A percentile compares a stretch with the other conserved stretches of the same genome.
phyloP scores from a whole-genome alignment of 164 flowering plant genomes.

The Magnolia officinalis region DNA sequence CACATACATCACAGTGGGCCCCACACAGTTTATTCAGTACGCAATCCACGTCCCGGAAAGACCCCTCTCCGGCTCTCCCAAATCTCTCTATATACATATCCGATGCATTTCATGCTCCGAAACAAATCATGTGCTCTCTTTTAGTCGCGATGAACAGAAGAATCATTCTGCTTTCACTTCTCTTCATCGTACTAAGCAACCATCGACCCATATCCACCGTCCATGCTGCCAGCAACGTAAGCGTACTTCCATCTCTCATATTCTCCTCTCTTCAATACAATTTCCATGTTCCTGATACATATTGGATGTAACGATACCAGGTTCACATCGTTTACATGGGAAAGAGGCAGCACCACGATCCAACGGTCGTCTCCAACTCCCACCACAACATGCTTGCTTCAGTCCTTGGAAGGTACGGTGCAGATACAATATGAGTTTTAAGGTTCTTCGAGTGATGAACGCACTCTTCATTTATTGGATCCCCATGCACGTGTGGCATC shows the following conservation, averaged over 20 bases:
- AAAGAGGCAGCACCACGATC: constrained; percentile 33
- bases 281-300: neutral
- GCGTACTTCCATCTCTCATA: neutral
- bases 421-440: neutral
- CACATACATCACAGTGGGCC: no score
- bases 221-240: neutral
- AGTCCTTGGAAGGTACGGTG: constrained; percentile 28
- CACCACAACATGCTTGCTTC: constrained; percentile 39
- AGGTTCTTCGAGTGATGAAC: no score
- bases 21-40: no score
- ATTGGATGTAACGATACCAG: constrained; percentile 6
- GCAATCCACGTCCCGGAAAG: no score
- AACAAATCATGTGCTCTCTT: no score
- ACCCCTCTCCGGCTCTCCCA: no score
- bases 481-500: no score
- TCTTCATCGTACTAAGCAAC: neutral
- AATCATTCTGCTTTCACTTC: neutral
- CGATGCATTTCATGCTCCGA: no score
- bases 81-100: no score
- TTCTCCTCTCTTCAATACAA: neutral
- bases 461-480: neutral
- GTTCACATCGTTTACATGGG: constrained; percentile 43
- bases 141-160: neutral
- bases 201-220: neutral
- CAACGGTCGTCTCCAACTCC: constrained; percentile 12